Base-by-base conservation (phyloP, 495 filamentous ascomycete genomes). In the Saxophila tyrrhenica region DNA sequence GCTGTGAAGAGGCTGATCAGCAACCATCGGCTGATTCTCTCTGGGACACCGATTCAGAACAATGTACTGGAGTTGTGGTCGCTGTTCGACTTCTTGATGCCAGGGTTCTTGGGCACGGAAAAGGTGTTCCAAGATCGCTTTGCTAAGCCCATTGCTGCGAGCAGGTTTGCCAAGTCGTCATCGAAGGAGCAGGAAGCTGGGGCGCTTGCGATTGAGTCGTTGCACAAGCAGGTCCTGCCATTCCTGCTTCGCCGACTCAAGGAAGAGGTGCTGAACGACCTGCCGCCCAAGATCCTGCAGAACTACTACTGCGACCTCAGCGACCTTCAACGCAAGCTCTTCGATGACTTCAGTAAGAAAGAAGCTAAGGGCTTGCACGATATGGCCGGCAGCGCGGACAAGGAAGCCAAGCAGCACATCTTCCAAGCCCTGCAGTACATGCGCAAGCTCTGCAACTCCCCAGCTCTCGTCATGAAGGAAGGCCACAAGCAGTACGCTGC, bases 241-340 rank as follows among this genome's bases (percentile, higher is more conserved):
- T 98, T 98, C 82, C 74, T 98, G 47, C 83, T 98, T 20, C 89
- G 92, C 48, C 89, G 92, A 62, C 76, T 98, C 63, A 98, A 98
- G 72, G 92, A 98, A 70, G 92, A 98, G 67, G 92, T 98, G 8
- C 75, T 98, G 43, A 86, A 97, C 59, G 92, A 98, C 60, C 77
- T 98, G 42, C 92, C 92, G 3, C 92, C 92, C 13, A 98, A 98
- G 79, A 98, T 98, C 63, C 78, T 98, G 19, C 92, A 98, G 63
- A 98, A 98, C 68, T 98, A 98, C 73, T 98, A 98, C 73, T 98
- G 92, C 68, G 92, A 98, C 67, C 89, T 95, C 24, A 94, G 87
- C 68, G 92, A 96, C 25, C 73, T 98, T 23, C 92, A 98, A 68
- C 87, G 83, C 72, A 90, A 84, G 68, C 79, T 98, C 1, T 97